phyloP scores from a whole-genome alignment of 129 eudicot genomes.

The Lactuca saligna region DNA sequence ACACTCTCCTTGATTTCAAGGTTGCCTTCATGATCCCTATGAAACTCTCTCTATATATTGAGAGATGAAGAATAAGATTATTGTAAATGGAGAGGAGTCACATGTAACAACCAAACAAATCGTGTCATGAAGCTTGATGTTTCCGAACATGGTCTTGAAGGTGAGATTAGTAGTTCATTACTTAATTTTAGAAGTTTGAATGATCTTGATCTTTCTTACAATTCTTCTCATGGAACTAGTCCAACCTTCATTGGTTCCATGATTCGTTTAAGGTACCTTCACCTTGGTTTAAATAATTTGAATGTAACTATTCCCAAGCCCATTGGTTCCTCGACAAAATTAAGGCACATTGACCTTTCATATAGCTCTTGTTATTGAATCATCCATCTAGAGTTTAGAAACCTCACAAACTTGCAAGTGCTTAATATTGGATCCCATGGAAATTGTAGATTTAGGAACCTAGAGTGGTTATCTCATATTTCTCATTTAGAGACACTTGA shows the following conservation, averaged over 20 bases:
- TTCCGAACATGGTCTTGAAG: not conserved
- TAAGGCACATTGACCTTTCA: not conserved
- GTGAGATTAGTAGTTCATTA: constrained; percentile 4
- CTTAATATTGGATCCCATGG: not conserved
- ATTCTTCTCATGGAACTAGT: constrained; percentile 9
- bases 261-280: not conserved
- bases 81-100: not conserved
- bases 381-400: constrained; percentile 3
- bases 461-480: not conserved
- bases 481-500: not conserved
- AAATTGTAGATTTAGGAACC: not conserved
- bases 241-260: not conserved
- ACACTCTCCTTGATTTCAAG: constrained; percentile 4
- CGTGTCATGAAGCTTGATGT: not conserved
- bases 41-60: not conserved
- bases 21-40: not conserved
- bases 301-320: not conserved
- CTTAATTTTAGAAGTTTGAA: not conserved
- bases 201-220: not conserved
- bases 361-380: not conserved
- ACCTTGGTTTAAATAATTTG: not conserved
- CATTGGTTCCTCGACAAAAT: not conserved
- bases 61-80: not conserved
- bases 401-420: not conserved
- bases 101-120: not conserved